Conservation (phyloP, 208 protist genomes). For the Trypanosoma cruzi region DNA sequence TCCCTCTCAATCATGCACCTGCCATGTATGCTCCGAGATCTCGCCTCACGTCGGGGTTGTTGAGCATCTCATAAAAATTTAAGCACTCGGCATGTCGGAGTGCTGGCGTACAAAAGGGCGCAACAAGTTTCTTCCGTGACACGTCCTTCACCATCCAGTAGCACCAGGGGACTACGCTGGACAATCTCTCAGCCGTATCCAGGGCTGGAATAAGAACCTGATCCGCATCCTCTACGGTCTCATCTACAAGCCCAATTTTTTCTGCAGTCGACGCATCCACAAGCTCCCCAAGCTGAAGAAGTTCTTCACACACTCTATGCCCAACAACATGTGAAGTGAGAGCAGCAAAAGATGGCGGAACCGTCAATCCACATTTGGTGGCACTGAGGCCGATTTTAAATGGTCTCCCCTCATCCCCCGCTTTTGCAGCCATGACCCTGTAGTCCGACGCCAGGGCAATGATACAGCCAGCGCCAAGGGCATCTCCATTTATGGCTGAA, state of each 20-base stretch:
- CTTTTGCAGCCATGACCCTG: conserved; percentile 68
- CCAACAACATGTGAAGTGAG: conserved; percentile 67
- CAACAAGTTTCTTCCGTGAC: conserved; percentile 43
- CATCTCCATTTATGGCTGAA: conserved; percentile 75
- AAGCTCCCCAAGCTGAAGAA: conserved; percentile 51
- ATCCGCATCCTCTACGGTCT: conserved; percentile 53
- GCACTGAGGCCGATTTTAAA: conserved; percentile 74
- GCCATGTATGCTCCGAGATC: conserved; percentile 17
- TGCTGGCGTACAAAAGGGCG: conserved; percentile 49
- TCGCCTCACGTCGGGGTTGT: conserved; percentile 44
- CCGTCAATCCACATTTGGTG: conserved; percentile 54
- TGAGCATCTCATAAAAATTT: conserved; percentile 61
- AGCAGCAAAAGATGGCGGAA: conserved; percentile 68
- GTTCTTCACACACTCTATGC: conserved; percentile 50
- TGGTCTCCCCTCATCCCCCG: not conserved
- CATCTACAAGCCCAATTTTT: conserved; percentile 66
- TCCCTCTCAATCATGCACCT: conserved; percentile 14
- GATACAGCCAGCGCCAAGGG: conserved; percentile 63
- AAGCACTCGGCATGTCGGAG: conserved; percentile 56
- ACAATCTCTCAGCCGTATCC: conserved; percentile 59
- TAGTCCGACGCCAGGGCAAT: conserved; percentile 75
- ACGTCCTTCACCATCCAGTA: conserved; percentile 75
- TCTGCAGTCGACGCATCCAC: conserved; percentile 55
- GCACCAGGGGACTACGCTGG: conserved; percentile 43
- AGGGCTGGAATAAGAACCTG: conserved; percentile 62